These are phyloP conservation scores for Penicillium coprophilum DNA, from an alignment of 495 filamentous ascomycete species.

Conservation along the genomic window DNA sequence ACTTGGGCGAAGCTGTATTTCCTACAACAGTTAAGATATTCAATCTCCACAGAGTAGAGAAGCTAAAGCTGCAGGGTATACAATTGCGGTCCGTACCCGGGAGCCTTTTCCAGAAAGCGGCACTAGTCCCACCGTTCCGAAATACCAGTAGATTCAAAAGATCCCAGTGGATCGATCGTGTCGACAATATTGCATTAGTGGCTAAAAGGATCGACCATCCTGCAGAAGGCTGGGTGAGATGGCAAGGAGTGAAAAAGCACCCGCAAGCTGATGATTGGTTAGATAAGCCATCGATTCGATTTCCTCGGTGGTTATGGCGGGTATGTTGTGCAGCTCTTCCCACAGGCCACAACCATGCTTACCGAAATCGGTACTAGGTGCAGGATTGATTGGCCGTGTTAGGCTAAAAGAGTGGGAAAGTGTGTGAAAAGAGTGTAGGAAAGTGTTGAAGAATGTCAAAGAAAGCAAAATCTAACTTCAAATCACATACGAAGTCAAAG, in stretches of 20 bases:
- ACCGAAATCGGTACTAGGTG: slow-evolving; percentile 15
- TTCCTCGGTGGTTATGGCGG: slow-evolving; percentile 14
- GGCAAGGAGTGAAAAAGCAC: slow-evolving; percentile 19
- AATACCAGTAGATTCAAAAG: slow-evolving; percentile 8
- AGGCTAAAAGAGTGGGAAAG: background rate
- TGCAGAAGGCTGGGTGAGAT: slow-evolving; percentile 27
- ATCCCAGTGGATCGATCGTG: slow-evolving; percentile 22
- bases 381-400: slow-evolving; percentile 13
- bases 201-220: slow-evolving; percentile 29
- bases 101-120: slow-evolving; percentile 26
- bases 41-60: slow-evolving; percentile 6
- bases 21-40: too few species aligned
- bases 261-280: slow-evolving; percentile 21
- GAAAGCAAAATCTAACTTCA: too few species aligned
- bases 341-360: slow-evolving; percentile 15
- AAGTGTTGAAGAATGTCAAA: too few species aligned
- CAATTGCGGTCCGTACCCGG: slow-evolving; percentile 29
- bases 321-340: slow-evolving; percentile 30
- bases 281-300: slow-evolving; percentile 7
- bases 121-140: slow-evolving; percentile 10
- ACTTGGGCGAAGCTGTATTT: too few species aligned
- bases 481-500: background rate
- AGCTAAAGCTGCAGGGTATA: slow-evolving; percentile 13
- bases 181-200: slow-evolving; percentile 24
- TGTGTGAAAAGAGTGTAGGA: too few species aligned